phyloP scores from a whole-genome alignment of 2,329 filamentous ascomycete genomes.

The Aureobasidium sp. region DNA sequence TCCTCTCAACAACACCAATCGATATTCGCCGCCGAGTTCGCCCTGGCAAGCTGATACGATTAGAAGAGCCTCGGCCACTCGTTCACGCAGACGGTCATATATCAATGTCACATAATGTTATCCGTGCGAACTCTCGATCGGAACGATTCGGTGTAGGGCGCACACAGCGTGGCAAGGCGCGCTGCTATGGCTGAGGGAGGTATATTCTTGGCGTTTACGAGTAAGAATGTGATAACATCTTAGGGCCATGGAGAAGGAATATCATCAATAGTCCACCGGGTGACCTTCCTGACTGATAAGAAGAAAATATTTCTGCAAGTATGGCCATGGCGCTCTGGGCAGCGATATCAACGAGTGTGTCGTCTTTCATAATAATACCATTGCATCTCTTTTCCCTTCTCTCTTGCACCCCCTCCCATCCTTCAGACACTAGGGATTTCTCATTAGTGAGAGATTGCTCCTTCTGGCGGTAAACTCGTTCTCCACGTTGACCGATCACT shows the following conservation, averaged over 20 bases:
- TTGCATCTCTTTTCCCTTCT: neutral
- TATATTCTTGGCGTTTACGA: neutral
- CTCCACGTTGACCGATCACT: neutral
- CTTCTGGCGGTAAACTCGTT: neutral
- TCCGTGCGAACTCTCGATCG: neutral
- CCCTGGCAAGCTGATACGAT: neutral
- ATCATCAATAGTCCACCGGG: neutral
- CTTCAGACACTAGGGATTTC: neutral
- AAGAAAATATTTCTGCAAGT: neutral
- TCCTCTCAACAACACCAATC: neutral
- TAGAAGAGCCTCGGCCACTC: neutral
- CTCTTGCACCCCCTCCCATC: neutral
- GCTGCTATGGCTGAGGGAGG: neutral
- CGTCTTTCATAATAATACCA: neutral
- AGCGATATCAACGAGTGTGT: neutral
- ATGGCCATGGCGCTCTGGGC: slow-evolving; percentile 4
- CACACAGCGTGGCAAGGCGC: neutral
- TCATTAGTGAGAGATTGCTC: slow-evolving; percentile 10
- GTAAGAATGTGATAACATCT: neutral
- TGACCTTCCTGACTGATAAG: neutral
- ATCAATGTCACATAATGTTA: neutral
- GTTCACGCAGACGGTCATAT: neutral
- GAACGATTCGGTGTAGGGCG: neutral
- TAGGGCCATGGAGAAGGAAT: neutral
- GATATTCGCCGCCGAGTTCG: neutral